Conservation (phyloP, 805 yeast genomes). For the Yarrowia sp. region DNA sequence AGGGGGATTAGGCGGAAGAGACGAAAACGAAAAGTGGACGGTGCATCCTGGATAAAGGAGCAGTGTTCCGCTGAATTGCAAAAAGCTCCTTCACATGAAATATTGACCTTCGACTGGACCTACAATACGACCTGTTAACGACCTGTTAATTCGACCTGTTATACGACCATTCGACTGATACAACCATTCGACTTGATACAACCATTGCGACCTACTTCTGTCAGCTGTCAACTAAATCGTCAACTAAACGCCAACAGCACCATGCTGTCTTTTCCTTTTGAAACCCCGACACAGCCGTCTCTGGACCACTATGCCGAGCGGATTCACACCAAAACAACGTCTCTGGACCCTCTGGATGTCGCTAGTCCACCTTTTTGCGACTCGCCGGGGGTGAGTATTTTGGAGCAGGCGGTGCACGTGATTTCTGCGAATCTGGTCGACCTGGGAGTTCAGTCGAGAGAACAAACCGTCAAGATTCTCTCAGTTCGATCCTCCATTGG, state of each 20-base stretch:
- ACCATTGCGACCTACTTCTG: not conserved
- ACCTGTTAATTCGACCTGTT: not conserved
- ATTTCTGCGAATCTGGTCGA: not conserved
- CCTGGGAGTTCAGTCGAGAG: not conserved
- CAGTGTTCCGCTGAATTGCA: not conserved
- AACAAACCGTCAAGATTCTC: constrained; percentile 28
- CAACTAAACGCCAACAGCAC: not conserved
- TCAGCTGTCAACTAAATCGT: not conserved
- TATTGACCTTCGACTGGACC: not conserved
- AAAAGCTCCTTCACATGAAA: not conserved
- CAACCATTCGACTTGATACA: not conserved
- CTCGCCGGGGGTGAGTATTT: not conserved
- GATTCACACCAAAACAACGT: constrained; percentile 3
- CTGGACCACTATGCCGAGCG: constrained; percentile 25
- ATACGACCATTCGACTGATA: not conserved
- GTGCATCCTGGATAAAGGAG: not conserved
- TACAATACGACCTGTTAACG: not conserved
- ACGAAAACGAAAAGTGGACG: not conserved
- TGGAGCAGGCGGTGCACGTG: constrained; percentile 20
- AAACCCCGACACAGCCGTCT: constrained; percentile 6
- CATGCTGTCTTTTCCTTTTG: constrained; percentile 14
- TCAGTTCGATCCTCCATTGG: constrained; percentile 30
- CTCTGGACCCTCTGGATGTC: constrained; percentile 9
- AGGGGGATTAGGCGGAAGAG: not conserved
- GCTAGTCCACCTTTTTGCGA: not conserved